Conservation (phyloP, 2,329 filamentous ascomycete species). For the Rutstroemia sydowiana region DNA sequence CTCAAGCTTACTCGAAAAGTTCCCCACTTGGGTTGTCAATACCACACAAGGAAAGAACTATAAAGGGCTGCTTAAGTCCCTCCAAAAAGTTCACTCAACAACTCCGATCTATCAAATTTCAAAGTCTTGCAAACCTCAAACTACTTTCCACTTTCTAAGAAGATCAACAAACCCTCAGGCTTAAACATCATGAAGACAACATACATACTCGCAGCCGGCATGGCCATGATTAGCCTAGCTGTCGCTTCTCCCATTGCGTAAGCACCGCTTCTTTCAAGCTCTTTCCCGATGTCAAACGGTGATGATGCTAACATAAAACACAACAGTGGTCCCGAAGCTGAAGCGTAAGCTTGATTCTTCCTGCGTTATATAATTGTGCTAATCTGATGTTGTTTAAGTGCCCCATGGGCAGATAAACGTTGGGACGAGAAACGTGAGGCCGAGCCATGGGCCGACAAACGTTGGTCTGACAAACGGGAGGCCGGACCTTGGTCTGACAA, state of each 20-base stretch:
- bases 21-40: not conserved
- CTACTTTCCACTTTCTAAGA: not conserved
- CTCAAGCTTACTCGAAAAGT: not conserved
- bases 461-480: not conserved
- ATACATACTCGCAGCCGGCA: not conserved
- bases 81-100: not conserved
- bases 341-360: not conserved
- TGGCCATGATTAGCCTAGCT: not conserved
- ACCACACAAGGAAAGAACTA: not conserved
- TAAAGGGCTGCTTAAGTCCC: not conserved
- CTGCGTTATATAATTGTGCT: not conserved
- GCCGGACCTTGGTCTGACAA: not conserved
- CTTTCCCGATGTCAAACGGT: not conserved
- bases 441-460: too few relatives aligned
- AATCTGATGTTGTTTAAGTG: not conserved
- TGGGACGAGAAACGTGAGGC: too few relatives aligned
- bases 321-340: not conserved
- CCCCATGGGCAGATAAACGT: not conserved
- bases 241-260: conserved; percentile 1
- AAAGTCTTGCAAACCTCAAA: not conserved
- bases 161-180: not conserved
- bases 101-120: not conserved
- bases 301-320: not conserved
- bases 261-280: not conserved
- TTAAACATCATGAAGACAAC: conserved; percentile 1